Evolutionary conservation across 2,329 filamentous ascomycete species (phyloP), one percentile per base, ranked within the genome.

Genomic region (Beauveria asiatica): DNA sequence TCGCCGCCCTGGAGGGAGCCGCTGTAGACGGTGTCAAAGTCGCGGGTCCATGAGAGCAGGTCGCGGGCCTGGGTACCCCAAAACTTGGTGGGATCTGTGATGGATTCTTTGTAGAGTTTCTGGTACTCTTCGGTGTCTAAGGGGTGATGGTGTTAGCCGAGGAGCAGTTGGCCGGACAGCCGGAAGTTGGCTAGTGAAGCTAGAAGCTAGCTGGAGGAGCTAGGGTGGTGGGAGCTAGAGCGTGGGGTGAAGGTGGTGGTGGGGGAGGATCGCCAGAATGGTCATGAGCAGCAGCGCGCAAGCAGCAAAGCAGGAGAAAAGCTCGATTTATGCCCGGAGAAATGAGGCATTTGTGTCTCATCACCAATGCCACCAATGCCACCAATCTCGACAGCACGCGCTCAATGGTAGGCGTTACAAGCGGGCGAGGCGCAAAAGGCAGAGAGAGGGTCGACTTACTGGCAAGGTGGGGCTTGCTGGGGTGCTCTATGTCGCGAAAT

Each of bases 21-120:
- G 62, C 81, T 83, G 73, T 85, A 85, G 57, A 95, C 92, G 13
- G 92, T 97, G 74, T 96, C 79, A 76, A 99, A 99, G 72, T 97
- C 93, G 66, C 83, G 83, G 66, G 91, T 86, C 89, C 94, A 99
- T 55, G 88, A 87, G 67, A 99, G 83, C 59, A 97, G 85, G 69
- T 97, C 92, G 65, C 92, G 89, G 54, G 92, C 94, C 73, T 88
- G 81, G 65, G 82, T 83, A 63, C 81, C 92, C 92, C 93, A 99
- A 80, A 97, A 99, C 74, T 88, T 86, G 65, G 92, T 79, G 54
- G 94, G 93, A 68, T 94, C 80, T 67, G 87, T 87, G 72, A 99
- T 97, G 52, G 94, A 99, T 78, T 99, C 83, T 70, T 86, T 80
- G 80, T 89, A 88, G 61, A 88, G 73, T 69, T 78, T 77, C 70